Evolutionary conservation across 2,329 filamentous ascomycete genomes (phyloP).

Genomic region (Fusarium sp.): DNA sequence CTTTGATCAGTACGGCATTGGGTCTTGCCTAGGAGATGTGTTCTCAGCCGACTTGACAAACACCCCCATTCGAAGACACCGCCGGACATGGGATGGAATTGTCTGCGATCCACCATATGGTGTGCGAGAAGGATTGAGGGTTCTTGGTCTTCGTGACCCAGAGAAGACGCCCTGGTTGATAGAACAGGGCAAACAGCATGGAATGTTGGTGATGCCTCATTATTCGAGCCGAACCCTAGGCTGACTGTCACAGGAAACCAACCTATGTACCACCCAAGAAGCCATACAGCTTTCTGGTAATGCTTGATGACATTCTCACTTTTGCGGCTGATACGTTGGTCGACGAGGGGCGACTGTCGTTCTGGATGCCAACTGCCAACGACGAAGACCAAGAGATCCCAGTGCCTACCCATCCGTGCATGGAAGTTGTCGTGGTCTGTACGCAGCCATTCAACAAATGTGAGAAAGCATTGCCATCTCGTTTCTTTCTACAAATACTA

Average conservation of each 20-base stretch:
- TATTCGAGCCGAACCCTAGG: background rate
- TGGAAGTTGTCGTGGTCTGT: slow-evolving; percentile 79
- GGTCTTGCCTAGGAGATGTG: slow-evolving; percentile 73
- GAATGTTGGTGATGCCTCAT: slow-evolving; percentile 65
- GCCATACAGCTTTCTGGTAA: slow-evolving; percentile 89
- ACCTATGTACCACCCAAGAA: slow-evolving; percentile 87
- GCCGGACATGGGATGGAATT: slow-evolving; percentile 83
- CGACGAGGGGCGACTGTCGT: slow-evolving; percentile 79
- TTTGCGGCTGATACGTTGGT: slow-evolving; percentile 83
- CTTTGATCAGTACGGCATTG: slow-evolving; percentile 83
- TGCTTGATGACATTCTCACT: slow-evolving; percentile 87
- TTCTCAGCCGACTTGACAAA: slow-evolving; percentile 92
- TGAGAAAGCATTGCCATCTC: slow-evolving; percentile 50
- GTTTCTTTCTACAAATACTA: background rate
- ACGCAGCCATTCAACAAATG: slow-evolving; percentile 91
- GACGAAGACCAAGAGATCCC: slow-evolving; percentile 79
- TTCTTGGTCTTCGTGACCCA: slow-evolving; percentile 79
- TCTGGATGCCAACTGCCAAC: slow-evolving; percentile 97
- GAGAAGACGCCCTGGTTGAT: slow-evolving; percentile 67
- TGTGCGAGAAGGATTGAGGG: slow-evolving; percentile 88
- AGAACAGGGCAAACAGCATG: slow-evolving; percentile 73
- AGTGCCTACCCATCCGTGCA: slow-evolving; percentile 77
- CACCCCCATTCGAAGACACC: slow-evolving; percentile 70
- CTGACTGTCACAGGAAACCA: slow-evolving; percentile 52
- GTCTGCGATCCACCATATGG: slow-evolving; percentile 97